phyloP scores from a whole-genome alignment of 495 filamentous ascomycete species.

The Aspergillus wentii region DNA sequence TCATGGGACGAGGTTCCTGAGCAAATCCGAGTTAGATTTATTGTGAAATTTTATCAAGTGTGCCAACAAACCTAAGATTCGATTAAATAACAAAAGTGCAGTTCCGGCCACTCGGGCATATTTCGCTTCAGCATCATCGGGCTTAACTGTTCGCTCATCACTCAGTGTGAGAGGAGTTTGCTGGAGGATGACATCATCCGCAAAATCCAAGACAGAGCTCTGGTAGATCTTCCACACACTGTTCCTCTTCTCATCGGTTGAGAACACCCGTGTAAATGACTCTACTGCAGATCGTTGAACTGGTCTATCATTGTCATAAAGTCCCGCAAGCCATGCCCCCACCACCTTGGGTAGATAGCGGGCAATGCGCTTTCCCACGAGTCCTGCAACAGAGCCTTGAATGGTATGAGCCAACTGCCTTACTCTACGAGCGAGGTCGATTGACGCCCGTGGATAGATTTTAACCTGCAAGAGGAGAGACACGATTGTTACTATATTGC shows the following conservation, averaged over 20 bases:
- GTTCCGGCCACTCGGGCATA: conserved; percentile 74
- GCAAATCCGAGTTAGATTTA: conserved; percentile 2
- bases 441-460: conserved; percentile 80
- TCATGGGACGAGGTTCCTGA: conserved; percentile 39
- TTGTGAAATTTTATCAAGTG: neutral
- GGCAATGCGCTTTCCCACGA: conserved; percentile 74
- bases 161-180: conserved; percentile 80
- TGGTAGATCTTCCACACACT: conserved; percentile 76
- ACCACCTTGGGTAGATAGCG: conserved; percentile 70
- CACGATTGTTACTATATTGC: conserved; percentile 10
- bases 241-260: conserved; percentile 69
- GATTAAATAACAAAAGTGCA: conserved; percentile 39
- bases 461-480: conserved; percentile 55
- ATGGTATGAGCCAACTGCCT: conserved; percentile 76
- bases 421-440: conserved; percentile 82
- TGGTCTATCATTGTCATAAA: conserved; percentile 76
- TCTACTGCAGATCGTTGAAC: conserved; percentile 70
- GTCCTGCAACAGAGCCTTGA: conserved; percentile 65
- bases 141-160: conserved; percentile 76
- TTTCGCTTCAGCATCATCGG: conserved; percentile 80
- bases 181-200: conserved; percentile 64
- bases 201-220: conserved; percentile 70
- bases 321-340: conserved; percentile 82
- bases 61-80: conserved; percentile 37
- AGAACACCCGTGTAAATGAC: conserved; percentile 66